phyloP scores from a whole-genome alignment of 441 rosid species.

The Corymbia calophylla region DNA sequence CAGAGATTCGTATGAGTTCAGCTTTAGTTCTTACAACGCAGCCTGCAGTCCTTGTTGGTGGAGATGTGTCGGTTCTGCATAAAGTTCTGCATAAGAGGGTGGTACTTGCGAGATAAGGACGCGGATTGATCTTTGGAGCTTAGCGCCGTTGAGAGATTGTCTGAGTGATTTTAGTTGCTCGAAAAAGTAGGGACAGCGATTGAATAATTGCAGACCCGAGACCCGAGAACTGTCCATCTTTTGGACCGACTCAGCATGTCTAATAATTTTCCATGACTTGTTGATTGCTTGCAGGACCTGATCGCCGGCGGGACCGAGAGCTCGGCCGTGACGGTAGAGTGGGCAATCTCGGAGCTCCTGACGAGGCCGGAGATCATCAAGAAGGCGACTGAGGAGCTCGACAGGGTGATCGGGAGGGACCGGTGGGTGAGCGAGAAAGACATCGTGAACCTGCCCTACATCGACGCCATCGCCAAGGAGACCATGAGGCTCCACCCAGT shows the following conservation, averaged over 20 bases:
- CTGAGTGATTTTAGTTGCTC: background rate
- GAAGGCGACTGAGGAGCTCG: slow-evolving; percentile 28
- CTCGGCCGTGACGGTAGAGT: slow-evolving; percentile 35
- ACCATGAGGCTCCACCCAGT: slow-evolving; percentile 36
- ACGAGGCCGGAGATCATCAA: slow-evolving; percentile 21
- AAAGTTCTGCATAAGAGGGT: background rate
- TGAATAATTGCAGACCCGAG: background rate
- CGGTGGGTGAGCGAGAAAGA: slow-evolving; percentile 33
- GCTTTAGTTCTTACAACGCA: background rate
- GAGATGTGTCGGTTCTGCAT: background rate
- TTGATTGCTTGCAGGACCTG: slow-evolving; percentile 15
- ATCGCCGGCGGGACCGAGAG: slow-evolving; percentile 40
- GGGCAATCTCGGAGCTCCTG: slow-evolving; percentile 30
- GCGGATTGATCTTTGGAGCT: background rate
- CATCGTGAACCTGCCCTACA: slow-evolving; percentile 19
- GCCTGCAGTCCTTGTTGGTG: background rate
- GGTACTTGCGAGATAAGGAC: background rate
- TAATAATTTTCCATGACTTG: background rate
- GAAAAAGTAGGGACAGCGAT: background rate
- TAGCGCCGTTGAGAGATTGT: background rate
- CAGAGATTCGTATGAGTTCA: background rate
- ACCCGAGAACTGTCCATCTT: background rate
- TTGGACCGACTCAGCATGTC: background rate
- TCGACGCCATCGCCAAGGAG: slow-evolving; percentile 26
- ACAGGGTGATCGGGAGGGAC: slow-evolving; percentile 22